These are phyloP conservation scores for Ogataea ganodermae DNA, from an alignment of 805 yeast genomes.

Conservation along the genomic window DNA sequence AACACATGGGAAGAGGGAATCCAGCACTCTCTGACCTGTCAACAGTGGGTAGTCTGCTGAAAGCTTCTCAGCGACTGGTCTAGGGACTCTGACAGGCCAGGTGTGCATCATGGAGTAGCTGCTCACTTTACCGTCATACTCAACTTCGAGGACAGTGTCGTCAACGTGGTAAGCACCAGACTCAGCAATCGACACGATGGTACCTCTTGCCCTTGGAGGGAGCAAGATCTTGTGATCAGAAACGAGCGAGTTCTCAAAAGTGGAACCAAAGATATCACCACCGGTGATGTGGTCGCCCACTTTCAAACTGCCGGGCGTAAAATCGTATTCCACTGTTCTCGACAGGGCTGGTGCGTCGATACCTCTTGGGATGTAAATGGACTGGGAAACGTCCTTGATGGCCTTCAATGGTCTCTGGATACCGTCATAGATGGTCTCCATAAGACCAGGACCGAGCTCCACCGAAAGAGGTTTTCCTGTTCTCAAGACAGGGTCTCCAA, in stretches of 20 bases:
- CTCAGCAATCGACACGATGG: constrained; percentile 84
- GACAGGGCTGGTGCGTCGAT: constrained; percentile 93
- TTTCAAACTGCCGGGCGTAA: constrained; percentile 72
- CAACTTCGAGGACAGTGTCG: constrained; percentile 88
- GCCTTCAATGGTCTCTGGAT: constrained; percentile 98
- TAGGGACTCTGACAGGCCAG: constrained; percentile 99
- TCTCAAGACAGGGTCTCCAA: constrained; percentile 97
- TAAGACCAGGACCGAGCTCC: constrained; percentile 98
- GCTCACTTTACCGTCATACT: constrained; percentile 83
- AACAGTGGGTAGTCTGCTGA: constrained; percentile 93
- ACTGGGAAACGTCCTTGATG: constrained; percentile 81
- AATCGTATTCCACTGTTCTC: constrained; percentile 81
- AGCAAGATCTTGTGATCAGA: constrained; percentile 90
- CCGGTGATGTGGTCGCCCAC: constrained; percentile 98
- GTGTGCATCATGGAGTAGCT: constrained; percentile 94
- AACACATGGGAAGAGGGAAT: constrained; percentile 96
- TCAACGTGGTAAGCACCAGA: constrained; percentile 91
- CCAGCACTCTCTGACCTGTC: constrained; percentile 98
- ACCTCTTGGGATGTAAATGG: constrained; percentile 98
- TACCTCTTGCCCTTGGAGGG: constrained; percentile 99
- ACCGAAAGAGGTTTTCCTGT: constrained; percentile 99
- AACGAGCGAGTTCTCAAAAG: constrained; percentile 90
- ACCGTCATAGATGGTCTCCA: constrained; percentile 99
- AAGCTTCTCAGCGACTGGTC: constrained; percentile 94
- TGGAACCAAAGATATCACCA: constrained; percentile 94